Evolutionary conservation across 768 basidiomycete genomes (phyloP).

Genomic region (Sistotremastrum suecicum): DNA sequence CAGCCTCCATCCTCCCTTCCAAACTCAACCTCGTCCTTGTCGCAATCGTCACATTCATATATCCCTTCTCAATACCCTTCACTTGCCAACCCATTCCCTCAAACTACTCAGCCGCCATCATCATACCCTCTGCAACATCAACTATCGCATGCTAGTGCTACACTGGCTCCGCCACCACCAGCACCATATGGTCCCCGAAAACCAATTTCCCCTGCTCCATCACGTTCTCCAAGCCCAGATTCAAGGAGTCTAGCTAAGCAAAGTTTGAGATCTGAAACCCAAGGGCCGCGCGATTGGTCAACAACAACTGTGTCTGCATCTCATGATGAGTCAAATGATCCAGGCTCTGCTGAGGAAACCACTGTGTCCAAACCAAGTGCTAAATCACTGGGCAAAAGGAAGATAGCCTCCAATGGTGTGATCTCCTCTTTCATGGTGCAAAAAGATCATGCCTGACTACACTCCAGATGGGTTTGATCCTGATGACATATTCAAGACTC

Average conservation of each 20-base stretch:
- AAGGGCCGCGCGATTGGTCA: background rate
- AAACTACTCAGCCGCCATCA: slow-evolving; percentile 9
- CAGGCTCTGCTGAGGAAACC: slow-evolving; percentile 2
- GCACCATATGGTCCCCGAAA: slow-evolving; percentile 63
- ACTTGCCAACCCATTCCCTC: background rate
- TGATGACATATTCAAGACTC: slow-evolving; percentile 41
- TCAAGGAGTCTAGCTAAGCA: background rate
- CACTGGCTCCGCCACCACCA: slow-evolving; percentile 46
- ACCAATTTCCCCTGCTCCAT: background rate
- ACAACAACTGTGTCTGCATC: background rate
- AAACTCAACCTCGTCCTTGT: slow-evolving; percentile 8
- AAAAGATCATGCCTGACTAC: slow-evolving; percentile 3
- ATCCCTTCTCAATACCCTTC: too few relatives aligned
- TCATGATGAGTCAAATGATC: too few relatives aligned
- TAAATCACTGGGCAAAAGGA: slow-evolving; percentile 81
- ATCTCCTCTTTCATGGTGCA: slow-evolving; percentile 6
- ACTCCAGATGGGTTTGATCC: slow-evolving; percentile 34
- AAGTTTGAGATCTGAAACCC: background rate
- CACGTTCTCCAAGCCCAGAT: slow-evolving; percentile 1
- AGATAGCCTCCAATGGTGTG: slow-evolving; percentile 38
- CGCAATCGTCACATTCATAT: background rate
- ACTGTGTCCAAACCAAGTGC: slow-evolving; percentile 49
- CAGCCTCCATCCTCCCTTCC: slow-evolving; percentile 9
- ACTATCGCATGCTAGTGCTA: background rate
- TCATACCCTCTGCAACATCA: too few relatives aligned